Base-by-base conservation (phyloP, 768 basidiomycete species). In the Pholiota conissans region DNA sequence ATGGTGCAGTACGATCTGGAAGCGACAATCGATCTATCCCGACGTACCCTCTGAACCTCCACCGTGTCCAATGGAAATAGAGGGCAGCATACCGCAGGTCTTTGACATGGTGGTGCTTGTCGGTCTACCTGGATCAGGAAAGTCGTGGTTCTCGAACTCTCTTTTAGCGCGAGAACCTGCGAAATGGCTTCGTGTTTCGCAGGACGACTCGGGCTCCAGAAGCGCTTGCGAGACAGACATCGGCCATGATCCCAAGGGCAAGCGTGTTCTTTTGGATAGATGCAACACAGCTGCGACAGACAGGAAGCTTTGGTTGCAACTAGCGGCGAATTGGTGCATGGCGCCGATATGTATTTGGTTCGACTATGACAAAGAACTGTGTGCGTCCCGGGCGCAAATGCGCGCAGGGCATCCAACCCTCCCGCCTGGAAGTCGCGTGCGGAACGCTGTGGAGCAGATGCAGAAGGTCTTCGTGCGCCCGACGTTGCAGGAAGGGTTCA, bases 121-220 rank as follows among this genome's bases (percentile, higher is more conserved):
- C 5, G 84, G 85, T 7, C 76, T 85, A 2, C 84, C 85, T 2
- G 85, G 85, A 2, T 81, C 84, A 0, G 85, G 84, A 22, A 86
- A 86, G 65, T 80, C 83, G 0, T 82, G 78, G 76, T 75, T 85
- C 52, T 73, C 79, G 0, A 73, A 74, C n/a, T 72, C 79, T 0
- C 67, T 86, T 20, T 61, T 79, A 0, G 74, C 76, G 2, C 73
- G 84, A 13, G 72, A 82, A 53, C 73, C 76, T 3, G 61, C 58
- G 3, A 68, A 70, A 0, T 85, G 81, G 81, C 70, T 63, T 7
- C 67, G 71, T 35, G 77, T 86, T 40, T 83, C 81, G 1, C 83
- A 85, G 65, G 86, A 87, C 65, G 84, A 84, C 2, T 67, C 76
- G 4, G 80, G 84, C 0, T 81, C 80, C 52, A 70, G 82, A 49